A percentile compares a stretch with the other conserved stretches of the same genome.
These are phyloP conservation scores for Metarhizium robertsii DNA, from an alignment of 2,329 filamentous ascomycete species.

Conservation along the genomic window DNA sequence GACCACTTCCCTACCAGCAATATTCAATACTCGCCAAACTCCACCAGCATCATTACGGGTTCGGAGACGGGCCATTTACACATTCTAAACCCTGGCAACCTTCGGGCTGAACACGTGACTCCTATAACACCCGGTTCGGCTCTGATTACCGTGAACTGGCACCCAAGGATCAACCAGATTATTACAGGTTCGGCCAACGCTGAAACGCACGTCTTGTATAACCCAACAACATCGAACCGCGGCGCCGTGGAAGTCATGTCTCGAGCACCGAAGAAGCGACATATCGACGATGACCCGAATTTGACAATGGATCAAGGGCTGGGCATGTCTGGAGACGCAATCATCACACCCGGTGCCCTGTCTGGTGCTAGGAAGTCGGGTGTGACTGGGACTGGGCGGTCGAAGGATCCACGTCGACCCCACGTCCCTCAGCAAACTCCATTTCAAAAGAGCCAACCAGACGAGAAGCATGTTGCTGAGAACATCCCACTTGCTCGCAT, in stretches of 20 bases:
- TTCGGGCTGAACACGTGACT: constrained; percentile 75
- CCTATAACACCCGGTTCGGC: constrained; percentile 79
- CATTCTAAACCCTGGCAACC: constrained; percentile 86
- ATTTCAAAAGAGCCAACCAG: constrained; percentile 82
- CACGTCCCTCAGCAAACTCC: constrained; percentile 77
- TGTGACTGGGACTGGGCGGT: constrained; percentile 67
- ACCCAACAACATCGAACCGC: constrained; percentile 68
- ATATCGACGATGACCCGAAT: constrained; percentile 86
- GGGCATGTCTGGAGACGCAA: constrained; percentile 75
- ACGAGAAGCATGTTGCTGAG: constrained; percentile 79
- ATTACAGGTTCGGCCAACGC: constrained; percentile 87
- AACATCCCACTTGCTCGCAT: constrained; percentile 85
- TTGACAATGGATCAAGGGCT: constrained; percentile 76
- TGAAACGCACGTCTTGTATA: constrained; percentile 85
- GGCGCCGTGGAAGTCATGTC: constrained; percentile 88
- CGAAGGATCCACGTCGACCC: constrained; percentile 72
- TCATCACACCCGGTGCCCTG: constrained; percentile 59
- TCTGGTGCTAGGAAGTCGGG: constrained; percentile 49
- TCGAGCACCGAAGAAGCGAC: constrained; percentile 85
- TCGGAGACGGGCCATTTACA: constrained; percentile 79
- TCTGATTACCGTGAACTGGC: constrained; percentile 81
- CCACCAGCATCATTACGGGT: constrained; percentile 78
- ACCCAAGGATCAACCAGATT: constrained; percentile 92
- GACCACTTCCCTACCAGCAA: constrained; percentile 76
- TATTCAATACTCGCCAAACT: constrained; percentile 81